These are phyloP conservation scores for Escallonia rubra DNA, from an alignment of 129 eudicot genomes.

Conservation along the genomic window DNA sequence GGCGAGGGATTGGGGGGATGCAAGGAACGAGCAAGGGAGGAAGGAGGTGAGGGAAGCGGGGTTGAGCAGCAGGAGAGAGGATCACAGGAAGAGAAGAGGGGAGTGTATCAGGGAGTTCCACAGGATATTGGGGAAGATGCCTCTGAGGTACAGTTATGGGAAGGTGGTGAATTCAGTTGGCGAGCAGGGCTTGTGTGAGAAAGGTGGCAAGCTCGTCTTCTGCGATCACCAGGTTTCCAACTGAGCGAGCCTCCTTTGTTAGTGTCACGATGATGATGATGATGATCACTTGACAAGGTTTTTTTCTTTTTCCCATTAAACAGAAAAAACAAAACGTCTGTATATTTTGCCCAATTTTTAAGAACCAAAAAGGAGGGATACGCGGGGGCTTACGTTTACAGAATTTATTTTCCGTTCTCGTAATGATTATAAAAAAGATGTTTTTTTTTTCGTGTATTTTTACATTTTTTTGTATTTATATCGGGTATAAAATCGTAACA, in stretches of 20 bases:
- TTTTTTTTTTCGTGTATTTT: too few relatives aligned
- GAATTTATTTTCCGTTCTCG: too few relatives aligned
- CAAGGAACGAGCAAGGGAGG: conserved; percentile 56
- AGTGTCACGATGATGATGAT: too few relatives aligned
- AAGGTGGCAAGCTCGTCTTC: conserved; percentile 59
- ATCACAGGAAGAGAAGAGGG: conserved; percentile 90
- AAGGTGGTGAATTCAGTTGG: conserved; percentile 61
- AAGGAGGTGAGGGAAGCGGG: conserved; percentile 39
- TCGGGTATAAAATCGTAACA: too few relatives aligned
- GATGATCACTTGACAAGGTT: too few relatives aligned
- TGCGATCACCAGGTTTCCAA: conserved; percentile 57
- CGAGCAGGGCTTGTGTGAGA: conserved; percentile 84
- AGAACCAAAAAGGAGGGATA: too few relatives aligned
- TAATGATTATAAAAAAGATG: too few relatives aligned
- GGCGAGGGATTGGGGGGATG: conserved; percentile 85
- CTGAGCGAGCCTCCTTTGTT: background rate
- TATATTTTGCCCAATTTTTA: too few relatives aligned
- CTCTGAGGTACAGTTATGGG: conserved; percentile 78
- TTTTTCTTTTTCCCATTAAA: too few relatives aligned
- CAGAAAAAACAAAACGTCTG: too few relatives aligned
- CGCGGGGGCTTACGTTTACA: too few relatives aligned
- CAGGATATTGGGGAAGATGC: conserved; percentile 69
- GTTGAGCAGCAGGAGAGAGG: conserved; percentile 69
- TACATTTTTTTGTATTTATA: too few relatives aligned
- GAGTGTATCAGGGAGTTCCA: conserved; percentile 82